Base-by-base conservation (phyloP, 345 rosid species). In the Lepidium sativum region DNA sequence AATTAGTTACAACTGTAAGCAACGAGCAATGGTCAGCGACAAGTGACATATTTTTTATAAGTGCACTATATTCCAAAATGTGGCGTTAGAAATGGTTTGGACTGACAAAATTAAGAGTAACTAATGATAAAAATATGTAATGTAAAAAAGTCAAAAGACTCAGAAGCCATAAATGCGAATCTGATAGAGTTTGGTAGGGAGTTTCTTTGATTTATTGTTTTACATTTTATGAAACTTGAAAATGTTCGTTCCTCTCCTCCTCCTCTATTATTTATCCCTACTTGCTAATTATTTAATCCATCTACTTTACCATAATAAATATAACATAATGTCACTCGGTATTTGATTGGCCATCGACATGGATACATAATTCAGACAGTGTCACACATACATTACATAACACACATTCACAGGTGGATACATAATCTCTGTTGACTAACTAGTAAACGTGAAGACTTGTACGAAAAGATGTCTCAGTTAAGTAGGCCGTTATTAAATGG, bases 101-200 rank as follows among this genome's bases (percentile, higher is more conserved):
- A 63, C 69, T 63, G 58, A 54, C 52, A 71, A 29, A 29, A 41
- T 23, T 21, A 27, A 27, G 65, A 56, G 44, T 63, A 63, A 70
- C 67, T n/a, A 34, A 10, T 33, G 4, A 17, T 16, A 32, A 18
- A 50, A 49, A 13, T 15, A 42, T 4, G 50, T 21, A 39, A 27
- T 13, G 21, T 18, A 18, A 53, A 27, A 42, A 51, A 20, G 57
- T 44, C 60, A 45, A 60, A 66, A 65, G 34, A 66, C 39, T 50
- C 15, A 49, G 48, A 57, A 43, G 77, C 56, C 67, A 60, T 73
- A 66, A 73, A 66, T 64, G 40, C 60, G n/a, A 63, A 37, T 10
- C 45, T 43, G 40, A 61, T 51, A 66, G 54, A 50, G 67, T 65
- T 65, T 31, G 72, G 77, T 66, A 60, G 72, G 68, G 38, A 29